Evolutionary conservation across 805 yeast species (phyloP), one percentile per base, ranked within the genome.

Genomic region (Cyberlindnera xylosilytica): DNA sequence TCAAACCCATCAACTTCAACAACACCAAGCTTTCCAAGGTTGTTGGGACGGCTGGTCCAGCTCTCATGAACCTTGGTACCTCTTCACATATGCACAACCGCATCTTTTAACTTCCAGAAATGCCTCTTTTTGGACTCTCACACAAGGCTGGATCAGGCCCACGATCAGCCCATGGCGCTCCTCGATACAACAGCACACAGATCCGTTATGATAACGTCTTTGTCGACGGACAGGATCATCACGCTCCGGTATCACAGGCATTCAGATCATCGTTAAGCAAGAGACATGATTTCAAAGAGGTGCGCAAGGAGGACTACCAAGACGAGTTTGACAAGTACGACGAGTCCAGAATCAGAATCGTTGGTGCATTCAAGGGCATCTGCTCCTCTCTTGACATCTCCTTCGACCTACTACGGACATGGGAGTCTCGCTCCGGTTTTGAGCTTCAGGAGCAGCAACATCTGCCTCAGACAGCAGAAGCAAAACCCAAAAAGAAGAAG

Each of bases 241-340:
- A 35, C 28, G 24, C 41, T 10, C 45, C 41, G 17, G 29, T 19
- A 2, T 23, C 42, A 8, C 28, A 16, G 6, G 44, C 38, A 5
- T 53, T 53, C 33, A 42, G 34, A 12, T 42, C 52, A 5, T 39
- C 51, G 1, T 41, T 40, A 16, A 11, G 12, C 1, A 41, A 42
- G 4, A 38, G 55, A 20, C 38, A 26, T 23, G 18, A 29, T 1
- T 53, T 51, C 18, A 12, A 16, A 4, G 8, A 33, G 13, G 47
- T 42, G 17, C 35, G 39, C 16, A 47, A 34, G 24, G 10, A 28
- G 5, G 34, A 41, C 7, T 51, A 43, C 34, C 54, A 53, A 31
- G 57, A 53, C 33, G 48, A 42, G 2, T 52, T 50, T 16, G 57
- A 53, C 38, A 23, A 38, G 9, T 39, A 33, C 2, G 15, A 33